Conservation (phyloP, 2,329 filamentous ascomycete genomes). For the Diaporthe eres region DNA sequence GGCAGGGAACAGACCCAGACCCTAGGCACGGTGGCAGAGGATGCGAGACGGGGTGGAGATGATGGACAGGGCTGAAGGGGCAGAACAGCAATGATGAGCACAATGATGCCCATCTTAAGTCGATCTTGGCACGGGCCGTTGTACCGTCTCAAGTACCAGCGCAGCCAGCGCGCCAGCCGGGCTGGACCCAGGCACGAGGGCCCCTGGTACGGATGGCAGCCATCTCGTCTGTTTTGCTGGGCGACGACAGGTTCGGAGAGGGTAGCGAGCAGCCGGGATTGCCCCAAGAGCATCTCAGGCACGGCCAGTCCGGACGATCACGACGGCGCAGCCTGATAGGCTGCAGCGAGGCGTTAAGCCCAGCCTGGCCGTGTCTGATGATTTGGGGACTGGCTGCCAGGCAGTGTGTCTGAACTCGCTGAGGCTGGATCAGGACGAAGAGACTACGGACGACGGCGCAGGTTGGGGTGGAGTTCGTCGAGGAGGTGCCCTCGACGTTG, state of each 20-base stretch:
- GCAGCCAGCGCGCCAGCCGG: not conserved
- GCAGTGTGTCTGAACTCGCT: no score
- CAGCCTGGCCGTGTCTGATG: slow-evolving; percentile 6
- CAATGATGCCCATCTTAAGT: slow-evolving; percentile 35
- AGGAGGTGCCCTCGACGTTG: slow-evolving; percentile 42
- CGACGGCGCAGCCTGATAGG: slow-evolving; percentile 25
- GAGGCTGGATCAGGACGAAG: slow-evolving; percentile 9
- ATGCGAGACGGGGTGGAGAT: slow-evolving; percentile 33
- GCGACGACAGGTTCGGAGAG: slow-evolving; percentile 7
- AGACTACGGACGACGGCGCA: slow-evolving; percentile 14
- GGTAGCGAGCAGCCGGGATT: slow-evolving; percentile 27
- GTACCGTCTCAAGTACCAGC: slow-evolving; percentile 37
- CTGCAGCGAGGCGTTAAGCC: slow-evolving; percentile 22
- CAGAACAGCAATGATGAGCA: slow-evolving; percentile 29
- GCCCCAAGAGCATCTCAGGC: slow-evolving; percentile 16
- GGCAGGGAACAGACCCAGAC: slow-evolving; percentile 9
- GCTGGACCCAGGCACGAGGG: not conserved
- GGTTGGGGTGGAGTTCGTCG: slow-evolving; percentile 22
- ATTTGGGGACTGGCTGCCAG: slow-evolving; percentile 7
- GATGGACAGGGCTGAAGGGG: slow-evolving; percentile 33
- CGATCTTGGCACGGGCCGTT: slow-evolving; percentile 33
- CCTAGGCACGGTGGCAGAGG: not conserved
- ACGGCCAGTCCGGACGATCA: slow-evolving; percentile 26
- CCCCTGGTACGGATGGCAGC: slow-evolving; percentile 17
- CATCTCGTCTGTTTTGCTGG: slow-evolving; percentile 34